Evolutionary conservation across 306 rosid species (phyloP).

Genomic region (Neltuma alba): DNA sequence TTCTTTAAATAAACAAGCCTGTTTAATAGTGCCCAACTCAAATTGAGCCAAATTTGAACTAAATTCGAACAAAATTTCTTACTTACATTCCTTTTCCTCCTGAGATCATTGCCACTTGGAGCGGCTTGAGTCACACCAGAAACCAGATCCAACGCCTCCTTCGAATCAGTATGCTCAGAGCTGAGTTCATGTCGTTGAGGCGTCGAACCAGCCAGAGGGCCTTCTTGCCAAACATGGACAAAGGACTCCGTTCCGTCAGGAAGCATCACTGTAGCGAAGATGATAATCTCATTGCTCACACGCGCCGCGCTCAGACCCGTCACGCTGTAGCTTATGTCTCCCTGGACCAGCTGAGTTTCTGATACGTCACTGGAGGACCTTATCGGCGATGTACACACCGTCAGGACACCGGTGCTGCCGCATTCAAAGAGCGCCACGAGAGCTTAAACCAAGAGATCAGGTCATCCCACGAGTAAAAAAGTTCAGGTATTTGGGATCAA

Average conservation of each 20-base stretch:
- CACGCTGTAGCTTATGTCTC: conserved; percentile 31
- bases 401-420: conserved; percentile 12
- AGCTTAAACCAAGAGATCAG: too few relatives aligned
- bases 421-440: conserved; percentile 52
- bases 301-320: conserved; percentile 33
- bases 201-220: conserved; percentile 40
- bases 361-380: background rate
- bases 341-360: conserved; percentile 7
- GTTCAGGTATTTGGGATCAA: too few relatives aligned
- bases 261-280: conserved; percentile 55
- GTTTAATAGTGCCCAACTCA: too few relatives aligned
- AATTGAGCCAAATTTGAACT: background rate
- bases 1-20: too few relatives aligned
- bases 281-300: conserved; percentile 45
- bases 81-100: conserved; percentile 45
- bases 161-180: conserved; percentile 28
- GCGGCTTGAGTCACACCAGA: conserved; percentile 49
- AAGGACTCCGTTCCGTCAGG: conserved; percentile 34
- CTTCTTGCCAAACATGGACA: conserved; percentile 76
- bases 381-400: background rate
- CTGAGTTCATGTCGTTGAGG: background rate
- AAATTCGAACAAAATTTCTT: background rate
- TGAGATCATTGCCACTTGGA: conserved; percentile 32
- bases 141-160: conserved; percentile 53
- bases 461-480: too few relatives aligned